Conservation (phyloP, 306 rosid species). For the Dryas octopetala region DNA sequence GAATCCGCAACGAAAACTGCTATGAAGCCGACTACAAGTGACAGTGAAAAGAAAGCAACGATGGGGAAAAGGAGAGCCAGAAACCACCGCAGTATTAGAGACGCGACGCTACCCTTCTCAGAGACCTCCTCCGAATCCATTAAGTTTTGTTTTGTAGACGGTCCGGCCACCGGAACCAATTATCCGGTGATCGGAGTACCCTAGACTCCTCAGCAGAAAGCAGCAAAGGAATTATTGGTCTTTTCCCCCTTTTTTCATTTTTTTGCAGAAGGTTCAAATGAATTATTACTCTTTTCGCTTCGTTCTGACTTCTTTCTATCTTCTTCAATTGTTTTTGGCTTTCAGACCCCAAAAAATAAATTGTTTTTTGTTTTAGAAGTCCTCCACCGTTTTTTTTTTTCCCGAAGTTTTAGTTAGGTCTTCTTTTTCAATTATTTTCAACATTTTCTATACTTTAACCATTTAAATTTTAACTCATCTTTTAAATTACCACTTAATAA, state of each 20-base stretch:
- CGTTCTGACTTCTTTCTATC: too few species aligned
- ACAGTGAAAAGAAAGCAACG: constrained; percentile 41
- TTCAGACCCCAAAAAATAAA: too few species aligned
- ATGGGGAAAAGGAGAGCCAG: constrained; percentile 46
- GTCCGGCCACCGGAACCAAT: constrained; percentile 79
- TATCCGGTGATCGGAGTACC: constrained; percentile 66
- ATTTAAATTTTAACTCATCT: too few species aligned
- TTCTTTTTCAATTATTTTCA: too few species aligned
- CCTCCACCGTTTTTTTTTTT: too few species aligned
- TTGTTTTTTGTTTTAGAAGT: too few species aligned
- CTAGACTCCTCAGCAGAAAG: constrained; percentile 3
- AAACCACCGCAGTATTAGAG: constrained; percentile 43
- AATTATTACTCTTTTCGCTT: too few species aligned
- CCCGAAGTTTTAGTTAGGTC: too few species aligned
- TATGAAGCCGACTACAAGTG: constrained; percentile 43
- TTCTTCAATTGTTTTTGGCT: too few species aligned
- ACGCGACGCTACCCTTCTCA: constrained; percentile 26
- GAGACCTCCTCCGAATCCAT: constrained; percentile 63
- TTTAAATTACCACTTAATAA: too few species aligned
- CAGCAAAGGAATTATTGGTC: constrained; percentile 1
- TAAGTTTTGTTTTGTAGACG: not conserved
- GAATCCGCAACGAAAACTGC: constrained; percentile 49
- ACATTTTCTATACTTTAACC: too few species aligned
- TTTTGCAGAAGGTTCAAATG: too few species aligned
- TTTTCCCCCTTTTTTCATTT: not conserved